Evolutionary conservation across 768 basidiomycete species (phyloP).

Genomic region (Cystofilobasidium ferigula): DNA sequence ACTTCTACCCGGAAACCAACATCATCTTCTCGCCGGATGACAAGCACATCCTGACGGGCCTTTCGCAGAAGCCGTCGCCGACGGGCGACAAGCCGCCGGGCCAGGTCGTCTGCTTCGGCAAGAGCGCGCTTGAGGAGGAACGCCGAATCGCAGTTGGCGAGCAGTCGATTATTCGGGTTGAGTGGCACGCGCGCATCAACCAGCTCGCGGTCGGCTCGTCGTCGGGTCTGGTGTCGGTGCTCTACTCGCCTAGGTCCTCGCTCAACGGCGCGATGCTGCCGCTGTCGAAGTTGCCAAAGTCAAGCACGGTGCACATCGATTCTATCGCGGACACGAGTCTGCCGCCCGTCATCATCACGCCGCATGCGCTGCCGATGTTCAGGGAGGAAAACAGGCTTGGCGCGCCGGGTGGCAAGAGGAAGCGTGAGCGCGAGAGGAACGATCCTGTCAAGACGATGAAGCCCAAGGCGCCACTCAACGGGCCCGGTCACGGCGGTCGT

Average conservation of each 20-base stretch:
- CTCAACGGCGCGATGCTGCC: constrained; percentile 84
- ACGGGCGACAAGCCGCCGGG: constrained; percentile 53
- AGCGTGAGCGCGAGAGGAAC: constrained; percentile 73
- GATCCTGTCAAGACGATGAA: constrained; percentile 85
- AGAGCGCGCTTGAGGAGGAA: constrained; percentile 54
- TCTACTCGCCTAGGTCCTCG: constrained; percentile 85
- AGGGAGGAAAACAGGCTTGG: constrained; percentile 57
- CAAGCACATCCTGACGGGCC: constrained; percentile 72
- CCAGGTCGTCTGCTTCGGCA: constrained; percentile 59
- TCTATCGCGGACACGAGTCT: constrained; percentile 54
- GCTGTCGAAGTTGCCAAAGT: constrained; percentile 71
- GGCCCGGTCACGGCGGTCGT: constrained; percentile 84
- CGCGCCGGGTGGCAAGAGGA: constrained; percentile 52
- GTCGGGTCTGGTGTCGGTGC: constrained; percentile 72
- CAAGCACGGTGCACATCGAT: constrained; percentile 63
- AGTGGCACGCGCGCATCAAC: constrained; percentile 97
- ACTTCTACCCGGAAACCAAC: constrained; percentile 84
- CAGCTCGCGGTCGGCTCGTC: constrained; percentile 84
- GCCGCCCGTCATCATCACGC: constrained; percentile 79
- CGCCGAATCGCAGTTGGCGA: constrained; percentile 35
- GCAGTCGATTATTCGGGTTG: constrained; percentile 63
- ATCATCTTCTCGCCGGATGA: constrained; percentile 92
- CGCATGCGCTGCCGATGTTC: constrained; percentile 86
- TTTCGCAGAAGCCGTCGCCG: constrained; percentile 32
- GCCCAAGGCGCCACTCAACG: constrained; percentile 83